These are phyloP conservation scores for Phoma sp. DNA, from an alignment of 2,329 filamentous ascomycete species.

Conservation along the genomic window DNA sequence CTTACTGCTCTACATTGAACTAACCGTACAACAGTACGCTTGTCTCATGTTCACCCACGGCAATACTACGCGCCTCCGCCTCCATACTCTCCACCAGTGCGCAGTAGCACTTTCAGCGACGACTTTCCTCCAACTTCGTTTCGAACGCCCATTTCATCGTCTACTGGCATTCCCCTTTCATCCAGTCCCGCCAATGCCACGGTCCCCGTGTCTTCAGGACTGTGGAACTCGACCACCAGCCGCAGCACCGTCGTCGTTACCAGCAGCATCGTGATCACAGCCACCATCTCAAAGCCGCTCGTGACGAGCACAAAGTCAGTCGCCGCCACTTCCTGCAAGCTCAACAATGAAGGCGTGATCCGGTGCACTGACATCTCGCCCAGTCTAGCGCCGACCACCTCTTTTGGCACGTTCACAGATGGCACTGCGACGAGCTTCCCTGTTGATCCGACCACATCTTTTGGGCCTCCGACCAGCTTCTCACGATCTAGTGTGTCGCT, in stretches of 20 bases:
- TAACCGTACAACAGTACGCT: conserved; percentile 16
- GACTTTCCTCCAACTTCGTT: conserved; percentile 10
- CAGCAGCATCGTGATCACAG: conserved; percentile 10
- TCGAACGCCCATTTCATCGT: not conserved
- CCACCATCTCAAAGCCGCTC: not conserved
- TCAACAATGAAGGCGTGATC: conserved; percentile 1
- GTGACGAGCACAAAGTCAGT: conserved; percentile 21
- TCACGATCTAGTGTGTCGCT: not conserved
- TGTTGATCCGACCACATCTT: conserved; percentile 17
- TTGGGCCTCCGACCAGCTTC: conserved; percentile 1
- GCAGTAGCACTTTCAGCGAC: conserved; percentile 12
- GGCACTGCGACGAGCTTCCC: conserved; percentile 29
- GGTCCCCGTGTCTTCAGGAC: not conserved
- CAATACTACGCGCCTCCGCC: conserved; percentile 29
- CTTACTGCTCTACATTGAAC: not conserved
- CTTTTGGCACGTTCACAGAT: conserved; percentile 22
- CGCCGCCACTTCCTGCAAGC: not conserved
- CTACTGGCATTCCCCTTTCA: conserved; percentile 2
- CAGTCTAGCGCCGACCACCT: conserved; percentile 13
- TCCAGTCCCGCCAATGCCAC: conserved; percentile 9
- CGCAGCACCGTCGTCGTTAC: conserved; percentile 11
- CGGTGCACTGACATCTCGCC: conserved; percentile 8
- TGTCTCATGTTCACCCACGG: conserved; percentile 28
- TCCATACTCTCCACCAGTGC: conserved; percentile 18
- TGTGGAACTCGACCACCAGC: conserved; percentile 9